These are phyloP conservation scores for Mycena filopes DNA, from an alignment of 768 basidiomycete species.

Conservation along the genomic window DNA sequence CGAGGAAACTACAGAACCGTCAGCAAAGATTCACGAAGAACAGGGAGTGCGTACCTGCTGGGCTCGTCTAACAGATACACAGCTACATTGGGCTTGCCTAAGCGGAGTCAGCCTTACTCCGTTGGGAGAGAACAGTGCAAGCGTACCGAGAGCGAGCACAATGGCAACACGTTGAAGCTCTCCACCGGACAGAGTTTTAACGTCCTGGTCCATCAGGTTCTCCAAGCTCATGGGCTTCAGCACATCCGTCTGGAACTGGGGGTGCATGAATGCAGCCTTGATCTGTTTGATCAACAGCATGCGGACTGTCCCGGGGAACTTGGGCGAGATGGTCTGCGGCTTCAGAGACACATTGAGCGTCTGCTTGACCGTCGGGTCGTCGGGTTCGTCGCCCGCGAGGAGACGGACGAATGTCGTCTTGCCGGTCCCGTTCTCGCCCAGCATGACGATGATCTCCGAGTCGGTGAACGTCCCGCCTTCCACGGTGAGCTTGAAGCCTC, in stretches of 20 bases:
- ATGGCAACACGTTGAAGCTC: slow-evolving; percentile 98
- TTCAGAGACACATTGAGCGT: slow-evolving; percentile 91
- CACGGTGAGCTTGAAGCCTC: slow-evolving; percentile 94
- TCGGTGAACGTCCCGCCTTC: slow-evolving; percentile 94
- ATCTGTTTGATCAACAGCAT: slow-evolving; percentile 95
- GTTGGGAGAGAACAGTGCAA: background rate
- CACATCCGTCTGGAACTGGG: slow-evolving; percentile 99
- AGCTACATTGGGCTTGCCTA: slow-evolving; percentile 80
- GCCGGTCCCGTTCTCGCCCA: slow-evolving; percentile 99
- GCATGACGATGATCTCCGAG: slow-evolving; percentile 98
- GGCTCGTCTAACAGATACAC: slow-evolving; percentile 98
- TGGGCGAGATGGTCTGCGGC: slow-evolving; percentile 98
- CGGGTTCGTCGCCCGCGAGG: slow-evolving; percentile 92
- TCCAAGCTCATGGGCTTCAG: slow-evolving; percentile 98
- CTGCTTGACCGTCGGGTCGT: slow-evolving; percentile 84
- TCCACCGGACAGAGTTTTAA: slow-evolving; percentile 98
- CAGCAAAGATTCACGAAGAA: slow-evolving; percentile 1
- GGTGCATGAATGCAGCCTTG: slow-evolving; percentile 96
- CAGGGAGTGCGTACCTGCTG: slow-evolving; percentile 62
- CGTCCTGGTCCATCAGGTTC: slow-evolving; percentile 95
- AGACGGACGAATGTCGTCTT: slow-evolving; percentile 99
- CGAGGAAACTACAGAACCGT: slow-evolving; percentile 75
- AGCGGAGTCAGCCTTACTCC: slow-evolving; percentile 20
- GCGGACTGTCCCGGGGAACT: slow-evolving; percentile 96
- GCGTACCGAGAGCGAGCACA: slow-evolving; percentile 85